phyloP scores from a whole-genome alignment of 2,329 filamentous ascomycete genomes.

The Epichloe coenophiala region DNA sequence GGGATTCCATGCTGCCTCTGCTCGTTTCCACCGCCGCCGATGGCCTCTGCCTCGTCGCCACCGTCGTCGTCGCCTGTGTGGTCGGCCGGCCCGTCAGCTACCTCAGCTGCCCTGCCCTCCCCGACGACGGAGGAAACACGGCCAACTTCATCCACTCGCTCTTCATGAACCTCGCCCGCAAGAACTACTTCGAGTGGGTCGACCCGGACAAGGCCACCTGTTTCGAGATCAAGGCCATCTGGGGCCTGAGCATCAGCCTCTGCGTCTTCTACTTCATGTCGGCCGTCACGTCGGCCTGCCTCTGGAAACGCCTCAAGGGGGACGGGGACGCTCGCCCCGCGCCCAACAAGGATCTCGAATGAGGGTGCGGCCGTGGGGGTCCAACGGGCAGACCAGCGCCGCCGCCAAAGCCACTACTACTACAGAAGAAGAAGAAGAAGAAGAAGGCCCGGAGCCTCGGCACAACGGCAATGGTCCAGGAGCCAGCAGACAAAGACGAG shows the following conservation, averaged over 20 bases:
- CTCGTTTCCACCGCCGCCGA: constrained; percentile 56
- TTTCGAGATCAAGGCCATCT: constrained; percentile 73
- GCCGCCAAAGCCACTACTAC: too few species aligned
- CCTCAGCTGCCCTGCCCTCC: constrained; percentile 52
- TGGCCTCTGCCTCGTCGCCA: constrained; percentile 55
- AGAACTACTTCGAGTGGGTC: constrained; percentile 29
- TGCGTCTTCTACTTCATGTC: constrained; percentile 59
- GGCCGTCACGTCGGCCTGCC: constrained; percentile 39
- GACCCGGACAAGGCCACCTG: constrained; percentile 50
- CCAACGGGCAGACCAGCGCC: constrained; percentile 7
- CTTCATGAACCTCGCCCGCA: constrained; percentile 24
- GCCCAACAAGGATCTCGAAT: constrained; percentile 39
- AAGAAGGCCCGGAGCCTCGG: constrained; percentile 21
- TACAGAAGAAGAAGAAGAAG: too few species aligned
- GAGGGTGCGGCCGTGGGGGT: constrained; percentile 31
- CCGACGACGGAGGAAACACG: constrained; percentile 23
- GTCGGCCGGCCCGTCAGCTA: constrained; percentile 71
- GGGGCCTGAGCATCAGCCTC: constrained; percentile 72
- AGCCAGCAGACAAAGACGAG: constrained; percentile 14
- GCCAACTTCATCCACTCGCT: constrained; percentile 31
- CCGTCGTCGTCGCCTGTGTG: constrained; percentile 63
- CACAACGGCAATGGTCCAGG: constrained; percentile 21
- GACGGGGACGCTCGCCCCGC: constrained; percentile 15
- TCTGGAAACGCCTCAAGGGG: constrained; percentile 48
- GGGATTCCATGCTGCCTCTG: constrained; percentile 62